phyloP scores from a whole-genome alignment of 352 stramenopile species.

The Blastocystis sp. region DNA sequence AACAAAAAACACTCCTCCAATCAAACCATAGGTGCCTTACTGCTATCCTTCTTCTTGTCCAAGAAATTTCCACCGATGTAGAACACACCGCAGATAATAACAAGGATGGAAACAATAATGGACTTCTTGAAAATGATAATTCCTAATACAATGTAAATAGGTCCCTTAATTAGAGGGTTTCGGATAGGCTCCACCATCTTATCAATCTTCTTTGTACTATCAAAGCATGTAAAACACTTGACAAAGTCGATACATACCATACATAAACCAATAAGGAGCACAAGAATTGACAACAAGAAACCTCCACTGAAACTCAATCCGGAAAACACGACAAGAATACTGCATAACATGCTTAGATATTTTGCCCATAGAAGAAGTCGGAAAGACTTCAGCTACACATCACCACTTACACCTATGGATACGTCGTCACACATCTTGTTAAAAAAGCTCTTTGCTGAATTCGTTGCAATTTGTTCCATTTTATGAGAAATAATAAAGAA shows the following conservation, averaged over 20 bases:
- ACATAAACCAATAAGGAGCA: neutral
- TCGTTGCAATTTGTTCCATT: conserved; percentile 23
- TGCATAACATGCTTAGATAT: conserved; percentile 10
- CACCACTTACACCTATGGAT: neutral
- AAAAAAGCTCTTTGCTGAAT: conserved; percentile 33
- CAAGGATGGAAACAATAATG: conserved; percentile 25
- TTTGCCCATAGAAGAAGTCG: conserved; percentile 37
- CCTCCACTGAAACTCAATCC: neutral
- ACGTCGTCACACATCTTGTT: conserved; percentile 38
- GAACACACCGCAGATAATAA: conserved; percentile 30
- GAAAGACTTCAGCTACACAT: conserved; percentile 53
- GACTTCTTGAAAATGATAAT: neutral
- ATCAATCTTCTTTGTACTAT: conserved; percentile 4
- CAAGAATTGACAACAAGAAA: conserved; percentile 13
- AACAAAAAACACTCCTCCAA: neutral
- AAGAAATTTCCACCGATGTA: conserved; percentile 24
- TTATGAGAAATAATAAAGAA: neutral
- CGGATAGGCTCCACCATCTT: conserved; percentile 6
- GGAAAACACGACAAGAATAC: neutral
- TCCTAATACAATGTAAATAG: neutral
- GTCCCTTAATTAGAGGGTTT: conserved; percentile 7
- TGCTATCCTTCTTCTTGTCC: conserved; percentile 23
- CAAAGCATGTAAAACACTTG: conserved; percentile 23
- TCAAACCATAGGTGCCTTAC: conserved; percentile 62
- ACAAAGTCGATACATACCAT: neutral